Conservation (phyloP, 345 rosid species). For the Dimocarpus longan region DNA sequence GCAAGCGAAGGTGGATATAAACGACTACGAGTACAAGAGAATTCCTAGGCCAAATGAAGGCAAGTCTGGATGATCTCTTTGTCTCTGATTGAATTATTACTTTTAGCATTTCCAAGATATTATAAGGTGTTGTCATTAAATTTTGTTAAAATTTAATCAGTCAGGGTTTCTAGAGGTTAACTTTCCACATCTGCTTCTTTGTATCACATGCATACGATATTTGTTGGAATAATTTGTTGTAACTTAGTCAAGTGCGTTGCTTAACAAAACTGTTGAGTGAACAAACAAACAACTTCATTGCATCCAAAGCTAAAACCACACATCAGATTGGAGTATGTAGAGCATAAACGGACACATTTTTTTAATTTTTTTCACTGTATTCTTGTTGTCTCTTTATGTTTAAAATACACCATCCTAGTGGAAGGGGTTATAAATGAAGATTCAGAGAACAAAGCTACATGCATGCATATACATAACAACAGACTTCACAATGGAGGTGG, state of each 20-base stretch:
- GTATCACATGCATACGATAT: neutral
- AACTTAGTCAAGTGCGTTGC: neutral
- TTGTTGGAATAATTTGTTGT: conserved; percentile 17
- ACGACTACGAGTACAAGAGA: conserved; percentile 77
- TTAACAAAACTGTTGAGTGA: neutral
- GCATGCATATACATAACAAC: neutral
- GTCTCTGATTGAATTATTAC: too few species aligned
- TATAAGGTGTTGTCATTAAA: neutral
- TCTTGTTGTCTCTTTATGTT: neutral
- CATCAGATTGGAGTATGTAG: neutral
- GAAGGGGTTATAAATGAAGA: neutral
- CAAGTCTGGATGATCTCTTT: conserved; percentile 29
- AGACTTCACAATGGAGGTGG: conserved; percentile 15
- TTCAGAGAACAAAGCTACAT: neutral
- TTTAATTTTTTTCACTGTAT: neutral
- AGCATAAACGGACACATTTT: neutral
- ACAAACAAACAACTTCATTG: neutral
- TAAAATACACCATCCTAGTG: neutral
- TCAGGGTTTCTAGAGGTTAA: neutral
- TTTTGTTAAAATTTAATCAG: neutral
- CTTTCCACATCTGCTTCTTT: neutral
- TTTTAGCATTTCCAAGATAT: too few species aligned
- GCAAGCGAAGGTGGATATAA: conserved; percentile 76
- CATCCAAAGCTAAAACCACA: neutral
- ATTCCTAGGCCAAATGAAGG: conserved; percentile 79